phyloP scores from a whole-genome alignment of 257 asterid genomes.

The Dorcoceras hygrometricum region DNA sequence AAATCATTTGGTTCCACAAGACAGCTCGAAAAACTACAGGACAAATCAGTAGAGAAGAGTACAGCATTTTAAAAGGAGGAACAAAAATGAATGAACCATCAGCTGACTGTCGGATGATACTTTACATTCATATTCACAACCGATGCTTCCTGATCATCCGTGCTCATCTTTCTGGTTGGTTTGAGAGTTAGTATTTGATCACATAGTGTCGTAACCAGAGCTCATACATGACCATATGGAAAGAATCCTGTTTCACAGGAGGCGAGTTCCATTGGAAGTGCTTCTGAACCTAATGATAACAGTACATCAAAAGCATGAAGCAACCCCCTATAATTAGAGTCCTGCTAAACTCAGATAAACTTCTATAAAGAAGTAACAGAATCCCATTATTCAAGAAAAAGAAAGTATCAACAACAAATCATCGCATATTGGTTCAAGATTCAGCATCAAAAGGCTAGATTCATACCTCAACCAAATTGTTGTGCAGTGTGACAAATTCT shows the following conservation, averaged over 20 bases:
- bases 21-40: constrained; percentile 5
- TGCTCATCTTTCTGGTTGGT: constrained; percentile 15
- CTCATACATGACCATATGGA: constrained; percentile 96
- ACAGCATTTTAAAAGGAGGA: constrained; percentile 7
- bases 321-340: background rate
- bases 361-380: background rate
- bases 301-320: constrained; percentile 13
- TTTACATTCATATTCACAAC: constrained; percentile 33
- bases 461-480: constrained; percentile 85
- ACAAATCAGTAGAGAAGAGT: constrained; percentile 10
- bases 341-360: background rate
- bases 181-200: constrained; percentile 61
- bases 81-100: constrained; percentile 28
- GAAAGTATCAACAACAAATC: background rate
- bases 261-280: constrained; percentile 97
- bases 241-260: constrained; percentile 64
- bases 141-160: constrained; percentile 1
- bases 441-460: constrained; percentile 6
- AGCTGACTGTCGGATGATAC: constrained; percentile 19
- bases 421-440: background rate
- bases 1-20: constrained; percentile 16
- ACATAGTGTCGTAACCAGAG: constrained; percentile 93
- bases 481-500: constrained; percentile 70
- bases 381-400: background rate
- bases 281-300: constrained; percentile 64